A percentile compares a stretch with the other conserved stretches of the same genome.
Evolutionary conservation across 2,329 filamentous ascomycete genomes (phyloP).

Genomic region (Monilinia aucupariae): DNA sequence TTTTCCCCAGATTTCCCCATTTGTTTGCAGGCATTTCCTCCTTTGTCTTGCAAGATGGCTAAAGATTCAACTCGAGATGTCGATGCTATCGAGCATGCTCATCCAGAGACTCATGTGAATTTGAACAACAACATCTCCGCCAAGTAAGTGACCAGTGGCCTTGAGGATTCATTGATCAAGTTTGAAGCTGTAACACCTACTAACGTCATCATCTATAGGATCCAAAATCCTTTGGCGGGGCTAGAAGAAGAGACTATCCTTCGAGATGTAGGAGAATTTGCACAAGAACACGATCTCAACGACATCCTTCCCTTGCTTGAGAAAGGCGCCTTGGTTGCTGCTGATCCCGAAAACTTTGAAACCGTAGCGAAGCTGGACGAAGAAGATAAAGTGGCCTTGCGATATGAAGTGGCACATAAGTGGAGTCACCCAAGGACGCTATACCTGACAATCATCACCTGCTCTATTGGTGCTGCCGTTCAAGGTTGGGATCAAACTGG

Average conservation of each 20-base stretch:
- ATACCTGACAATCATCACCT: constrained; percentile 61
- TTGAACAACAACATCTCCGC: constrained; percentile 16
- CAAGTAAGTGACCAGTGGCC: constrained; percentile 10
- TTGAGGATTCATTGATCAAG: background rate
- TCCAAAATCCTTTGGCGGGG: constrained; percentile 49
- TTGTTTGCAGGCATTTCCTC: background rate
- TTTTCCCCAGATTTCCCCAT: constrained; percentile 1
- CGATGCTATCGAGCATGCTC: constrained; percentile 14
- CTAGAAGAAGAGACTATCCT: constrained; percentile 47
- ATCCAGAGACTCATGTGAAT: constrained; percentile 12
- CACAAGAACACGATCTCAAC: constrained; percentile 50
- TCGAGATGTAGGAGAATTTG: constrained; percentile 56
- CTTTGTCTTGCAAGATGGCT: constrained; percentile 5
- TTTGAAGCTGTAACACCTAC: background rate
- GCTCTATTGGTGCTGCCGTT: constrained; percentile 62
- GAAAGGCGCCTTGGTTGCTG: constrained; percentile 69
- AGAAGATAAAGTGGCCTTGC: constrained; percentile 54
- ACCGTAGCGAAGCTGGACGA: constrained; percentile 53
- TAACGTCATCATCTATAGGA: background rate
- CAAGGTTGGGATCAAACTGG: constrained; percentile 37
- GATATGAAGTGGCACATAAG: constrained; percentile 59
- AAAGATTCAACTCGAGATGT: background rate
- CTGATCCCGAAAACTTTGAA: constrained; percentile 60
- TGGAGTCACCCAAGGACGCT: constrained; percentile 59
- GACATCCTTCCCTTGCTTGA: constrained; percentile 55